These are phyloP conservation scores for Talaromyces stipitatus DNA, from an alignment of 495 filamentous ascomycete genomes.

Conservation along the genomic window DNA sequence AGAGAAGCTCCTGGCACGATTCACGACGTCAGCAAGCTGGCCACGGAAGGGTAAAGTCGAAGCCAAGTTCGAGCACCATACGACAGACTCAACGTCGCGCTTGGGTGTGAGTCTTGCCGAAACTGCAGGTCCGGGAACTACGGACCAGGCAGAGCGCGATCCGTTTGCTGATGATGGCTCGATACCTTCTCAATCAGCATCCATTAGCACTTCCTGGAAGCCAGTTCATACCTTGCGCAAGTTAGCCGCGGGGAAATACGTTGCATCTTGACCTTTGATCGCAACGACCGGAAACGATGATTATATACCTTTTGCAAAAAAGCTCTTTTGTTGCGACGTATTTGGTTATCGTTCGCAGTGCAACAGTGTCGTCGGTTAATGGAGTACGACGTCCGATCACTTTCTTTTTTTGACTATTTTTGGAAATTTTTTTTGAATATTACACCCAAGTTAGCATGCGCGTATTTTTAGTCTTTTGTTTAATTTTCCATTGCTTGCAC, in stretches of 20 bases:
- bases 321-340: background rate
- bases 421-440: background rate
- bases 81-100: slow-evolving; percentile 46
- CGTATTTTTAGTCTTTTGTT: background rate
- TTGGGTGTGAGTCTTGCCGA: slow-evolving; percentile 49
- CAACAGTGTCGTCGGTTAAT: too few relatives aligned
- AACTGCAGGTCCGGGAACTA: slow-evolving; percentile 7
- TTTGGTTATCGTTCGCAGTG: too few relatives aligned
- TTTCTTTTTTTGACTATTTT: background rate
- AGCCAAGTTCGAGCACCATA: slow-evolving; percentile 69
- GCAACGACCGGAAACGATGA: background rate
- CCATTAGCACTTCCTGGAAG: slow-evolving; percentile 54
- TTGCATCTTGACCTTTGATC: slow-evolving; percentile 18
- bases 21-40: slow-evolving; percentile 66
- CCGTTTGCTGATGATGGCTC: slow-evolving; percentile 61
- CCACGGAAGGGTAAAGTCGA: slow-evolving; percentile 72
- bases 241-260: slow-evolving; percentile 72
- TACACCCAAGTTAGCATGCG: background rate
- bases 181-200: slow-evolving; percentile 19
- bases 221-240: slow-evolving; percentile 64
- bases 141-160: slow-evolving; percentile 39
- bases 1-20: slow-evolving; percentile 71
- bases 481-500: background rate
- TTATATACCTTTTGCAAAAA: background rate
- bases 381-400: too few relatives aligned